These are phyloP conservation scores for Fusarium ambrosium DNA, from an alignment of 2,329 filamentous ascomycete genomes.

Conservation along the genomic window DNA sequence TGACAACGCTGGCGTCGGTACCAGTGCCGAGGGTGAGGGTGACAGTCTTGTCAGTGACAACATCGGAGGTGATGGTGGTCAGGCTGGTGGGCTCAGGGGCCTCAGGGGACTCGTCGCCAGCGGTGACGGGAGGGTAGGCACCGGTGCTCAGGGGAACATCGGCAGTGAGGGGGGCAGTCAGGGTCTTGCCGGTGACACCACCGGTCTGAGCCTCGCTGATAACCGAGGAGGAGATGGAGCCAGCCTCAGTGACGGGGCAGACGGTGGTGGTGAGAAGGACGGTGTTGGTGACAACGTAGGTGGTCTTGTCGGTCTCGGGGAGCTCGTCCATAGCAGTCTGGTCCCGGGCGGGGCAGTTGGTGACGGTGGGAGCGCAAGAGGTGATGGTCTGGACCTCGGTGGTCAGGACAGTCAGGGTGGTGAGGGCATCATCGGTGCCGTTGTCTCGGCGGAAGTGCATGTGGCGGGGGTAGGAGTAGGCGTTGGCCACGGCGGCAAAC, in stretches of 20 bases:
- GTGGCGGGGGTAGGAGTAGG: conserved; percentile 54
- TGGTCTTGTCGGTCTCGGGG: conserved; percentile 52
- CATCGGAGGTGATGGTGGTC: conserved; percentile 46
- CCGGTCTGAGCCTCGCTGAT: conserved; percentile 53
- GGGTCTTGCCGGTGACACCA: conserved; percentile 53
- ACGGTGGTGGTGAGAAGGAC: conserved; percentile 57
- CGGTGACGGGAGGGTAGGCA: conserved; percentile 36
- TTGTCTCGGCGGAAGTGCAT: conserved; percentile 50
- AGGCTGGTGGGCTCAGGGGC: conserved; percentile 15
- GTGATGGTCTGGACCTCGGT: conserved; percentile 70
- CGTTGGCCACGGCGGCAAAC: conserved; percentile 61
- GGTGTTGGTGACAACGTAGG: conserved; percentile 55
- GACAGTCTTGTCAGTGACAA: conserved; percentile 51
- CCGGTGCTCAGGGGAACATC: conserved; percentile 51
- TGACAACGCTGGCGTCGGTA: conserved; percentile 52
- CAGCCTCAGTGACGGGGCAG: conserved; percentile 61
- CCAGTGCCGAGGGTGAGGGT: conserved; percentile 54
- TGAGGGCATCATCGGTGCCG: conserved; percentile 48
- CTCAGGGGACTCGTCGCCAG: conserved; percentile 20
- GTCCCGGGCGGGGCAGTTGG: conserved; percentile 64
- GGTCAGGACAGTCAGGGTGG: conserved; percentile 64
- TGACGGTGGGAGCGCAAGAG: conserved; percentile 69
- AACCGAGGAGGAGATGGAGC: conserved; percentile 57
- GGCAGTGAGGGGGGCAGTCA: conserved; percentile 37
- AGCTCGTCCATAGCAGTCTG: conserved; percentile 52